Evolutionary conservation across 225 moss, liverwort and hornwort genomes (phyloP).

Genomic region (Anthoceros angustus): DNA sequence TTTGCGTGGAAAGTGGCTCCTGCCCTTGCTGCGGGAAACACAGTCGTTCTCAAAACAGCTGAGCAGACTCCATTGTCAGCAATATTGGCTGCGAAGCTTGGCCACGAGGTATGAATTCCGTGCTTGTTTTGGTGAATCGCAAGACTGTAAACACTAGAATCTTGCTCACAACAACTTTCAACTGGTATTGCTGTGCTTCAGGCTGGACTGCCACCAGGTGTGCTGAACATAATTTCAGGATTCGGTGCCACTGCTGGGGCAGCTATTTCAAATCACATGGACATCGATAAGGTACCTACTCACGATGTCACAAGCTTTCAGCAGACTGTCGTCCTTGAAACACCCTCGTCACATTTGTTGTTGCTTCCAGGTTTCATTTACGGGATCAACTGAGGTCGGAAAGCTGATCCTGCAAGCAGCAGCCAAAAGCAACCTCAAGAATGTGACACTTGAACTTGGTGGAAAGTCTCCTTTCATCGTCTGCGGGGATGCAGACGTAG

Average conservation of each 20-base stretch:
- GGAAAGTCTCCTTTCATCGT: conserved; percentile 89
- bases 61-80: conserved; percentile 88
- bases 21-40: conserved; percentile 65
- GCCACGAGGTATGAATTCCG: conserved; percentile 24
- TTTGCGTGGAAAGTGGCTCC: conserved; percentile 84
- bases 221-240: conserved; percentile 69
- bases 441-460: conserved; percentile 69
- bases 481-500: conserved; percentile 61
- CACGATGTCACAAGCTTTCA: too few species aligned
- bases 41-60: conserved; percentile 63
- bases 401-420: conserved; percentile 66
- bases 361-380: conserved; percentile 43
- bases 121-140: not conserved
- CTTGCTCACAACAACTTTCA: too few species aligned
- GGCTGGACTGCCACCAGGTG: conserved; percentile 77
- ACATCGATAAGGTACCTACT: conserved; percentile 35
- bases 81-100: conserved; percentile 57
- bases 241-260: conserved; percentile 67
- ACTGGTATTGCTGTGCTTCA: not conserved
- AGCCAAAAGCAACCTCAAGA: conserved; percentile 68
- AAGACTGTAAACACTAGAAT: too few species aligned
- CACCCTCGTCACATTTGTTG: not conserved
- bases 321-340: too few species aligned
- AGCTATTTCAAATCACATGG: conserved; percentile 66
- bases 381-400: conserved; percentile 76